Base-by-base conservation (phyloP, 2,329 filamentous ascomycete genomes). In the Hawksworthiomyces lignivorus region DNA sequence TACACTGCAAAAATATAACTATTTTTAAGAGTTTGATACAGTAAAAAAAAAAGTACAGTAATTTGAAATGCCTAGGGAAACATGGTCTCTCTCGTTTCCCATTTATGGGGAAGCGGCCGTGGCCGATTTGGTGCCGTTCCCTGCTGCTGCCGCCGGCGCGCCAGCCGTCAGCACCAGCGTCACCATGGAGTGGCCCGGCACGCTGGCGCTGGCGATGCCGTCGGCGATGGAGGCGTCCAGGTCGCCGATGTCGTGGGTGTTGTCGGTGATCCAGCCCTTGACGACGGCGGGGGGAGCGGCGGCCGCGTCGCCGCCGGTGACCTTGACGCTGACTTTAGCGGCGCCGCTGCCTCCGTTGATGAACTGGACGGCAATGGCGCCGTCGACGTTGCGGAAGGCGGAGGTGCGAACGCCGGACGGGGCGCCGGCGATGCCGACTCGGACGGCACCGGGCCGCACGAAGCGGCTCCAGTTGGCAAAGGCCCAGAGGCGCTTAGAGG, bases 371-470 rank as follows among this genome's bases (percentile, higher is more conserved):
- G 55, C 57, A 2, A 63, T 48, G 8, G 44, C 50, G 0, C 57
- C 60, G 26, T 63, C 58, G 2, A 48, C 50, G 45, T 65, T 65
- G 46, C 51, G 42, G 22, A 61, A 60, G 3, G 53, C 58, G 30
- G 59, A 57, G 6, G 55, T 53, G 19, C 31, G 34, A 21, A 56
- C 5, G 9, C 47, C 44, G 4, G 40, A 34, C 4, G 39, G 44
- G 3, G 48, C 51, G 1, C 54, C 53, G 1, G 53, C 52, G 1
- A 49, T 47, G 1, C 47, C 52, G 8, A 59, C 50, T 5, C 57
- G 36, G 22, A 56, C 50, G 3, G 55, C 56, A 0, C 56, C 56
- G 0, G 57, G 57, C 8, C 56, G 47, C 14, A 58, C 50, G 28
- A 57, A 57, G 5, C 57, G 49, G 31, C 54, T 56, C 54, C 56